Evolutionary conservation across 75 land plant genomes (phyloP).

Genomic region (Selaginella tamariscina): DNA sequence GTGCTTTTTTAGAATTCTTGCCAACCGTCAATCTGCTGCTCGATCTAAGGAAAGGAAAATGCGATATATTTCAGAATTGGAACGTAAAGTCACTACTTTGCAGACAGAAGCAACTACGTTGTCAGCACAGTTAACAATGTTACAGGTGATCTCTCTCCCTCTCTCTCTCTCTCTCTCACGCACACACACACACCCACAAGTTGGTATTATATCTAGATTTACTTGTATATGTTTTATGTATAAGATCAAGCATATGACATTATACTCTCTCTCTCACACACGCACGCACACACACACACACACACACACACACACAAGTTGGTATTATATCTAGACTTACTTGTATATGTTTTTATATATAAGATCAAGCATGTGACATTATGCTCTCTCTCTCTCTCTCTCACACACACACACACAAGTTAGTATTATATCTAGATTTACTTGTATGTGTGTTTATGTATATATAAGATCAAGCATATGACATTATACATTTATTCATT

Average conservation of each 20-base stretch:
- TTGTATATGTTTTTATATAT: not conserved
- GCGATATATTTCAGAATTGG: slow-evolving; percentile 80
- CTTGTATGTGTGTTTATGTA: slow-evolving; percentile 45
- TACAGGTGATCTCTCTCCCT: slow-evolving; percentile 43
- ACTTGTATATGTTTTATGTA: not conserved
- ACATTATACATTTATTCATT: no score
- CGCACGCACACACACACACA: no score
- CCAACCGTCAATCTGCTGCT: slow-evolving; percentile 83
- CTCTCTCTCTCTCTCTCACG: no score
- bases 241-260: not conserved
- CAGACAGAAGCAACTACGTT: slow-evolving; percentile 80
- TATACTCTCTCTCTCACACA: no score
- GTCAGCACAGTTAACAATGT: slow-evolving; percentile 65
- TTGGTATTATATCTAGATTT: not conserved
- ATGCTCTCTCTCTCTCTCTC: no score
- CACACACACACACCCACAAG: not conserved
- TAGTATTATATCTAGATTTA: slow-evolving; percentile 37
- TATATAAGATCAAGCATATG: no score
- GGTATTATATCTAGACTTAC: not conserved
- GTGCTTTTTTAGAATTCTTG: slow-evolving; percentile 45
- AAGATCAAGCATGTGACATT: no score
- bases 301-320: not conserved
- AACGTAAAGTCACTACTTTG: slow-evolving; percentile 63
- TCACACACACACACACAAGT: not conserved
- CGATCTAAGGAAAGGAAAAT: slow-evolving; percentile 85